Percentiles rank a stretch among this genome's conserved stretches.
These are phyloP conservation scores for Vigna nakashimae DNA, from an alignment of 306 rosid genomes.

Conservation along the genomic window DNA sequence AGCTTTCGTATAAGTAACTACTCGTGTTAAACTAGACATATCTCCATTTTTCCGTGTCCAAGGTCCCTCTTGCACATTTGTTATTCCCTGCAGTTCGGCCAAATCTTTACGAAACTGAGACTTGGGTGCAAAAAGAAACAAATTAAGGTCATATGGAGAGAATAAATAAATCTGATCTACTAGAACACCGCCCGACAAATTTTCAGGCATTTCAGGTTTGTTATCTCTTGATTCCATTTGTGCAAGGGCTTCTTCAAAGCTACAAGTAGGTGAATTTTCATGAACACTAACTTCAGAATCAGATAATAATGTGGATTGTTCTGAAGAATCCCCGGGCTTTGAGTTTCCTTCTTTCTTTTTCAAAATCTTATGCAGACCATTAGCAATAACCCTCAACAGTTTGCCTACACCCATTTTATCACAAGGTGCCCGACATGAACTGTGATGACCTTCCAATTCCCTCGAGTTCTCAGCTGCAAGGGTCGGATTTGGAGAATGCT, in stretches of 20 bases:
- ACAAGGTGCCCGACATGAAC: slow-evolving; percentile 41
- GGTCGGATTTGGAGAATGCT: slow-evolving; percentile 43
- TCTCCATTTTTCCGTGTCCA: slow-evolving; percentile 81
- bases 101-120: slow-evolving; percentile 76
- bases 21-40: slow-evolving; percentile 59
- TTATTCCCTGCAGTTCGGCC: slow-evolving; percentile 68
- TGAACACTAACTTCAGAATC: slow-evolving; percentile 61
- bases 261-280: slow-evolving; percentile 52
- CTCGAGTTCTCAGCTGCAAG: slow-evolving; percentile 45
- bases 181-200: slow-evolving; percentile 75
- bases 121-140: slow-evolving; percentile 67
- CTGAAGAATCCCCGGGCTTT: slow-evolving; percentile 57
- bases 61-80: slow-evolving; percentile 68
- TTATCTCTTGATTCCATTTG: slow-evolving; percentile 54
- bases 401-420: slow-evolving; percentile 61
- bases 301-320: slow-evolving; percentile 55
- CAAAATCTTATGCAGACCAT: slow-evolving; percentile 64
- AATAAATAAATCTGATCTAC: slow-evolving; percentile 66
- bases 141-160: slow-evolving; percentile 61
- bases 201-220: slow-evolving; percentile 66
- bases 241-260: slow-evolving; percentile 73
- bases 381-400: slow-evolving; percentile 56
- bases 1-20: slow-evolving; percentile 66
- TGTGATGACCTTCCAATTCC: slow-evolving; percentile 42
- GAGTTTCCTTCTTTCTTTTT: slow-evolving; percentile 63